Base-by-base conservation (phyloP, 1,139 yeast genomes). In the Candida tropicalis region DNA sequence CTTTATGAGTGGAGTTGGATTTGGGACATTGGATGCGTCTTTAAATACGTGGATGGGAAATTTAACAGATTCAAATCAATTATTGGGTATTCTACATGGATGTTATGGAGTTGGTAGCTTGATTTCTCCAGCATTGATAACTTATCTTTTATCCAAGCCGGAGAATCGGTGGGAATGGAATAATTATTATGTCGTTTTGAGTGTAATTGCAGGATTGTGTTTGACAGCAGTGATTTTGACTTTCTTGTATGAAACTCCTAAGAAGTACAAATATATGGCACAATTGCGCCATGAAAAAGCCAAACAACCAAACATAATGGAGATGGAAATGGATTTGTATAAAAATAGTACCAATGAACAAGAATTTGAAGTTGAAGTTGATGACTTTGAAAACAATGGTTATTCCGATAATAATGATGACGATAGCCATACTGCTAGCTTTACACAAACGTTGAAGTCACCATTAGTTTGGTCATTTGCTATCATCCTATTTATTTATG, bases 71-170 rank as follows among this genome's bases (percentile, higher is more conserved):
- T 75, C 82, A 32, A 84, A 84, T 58, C 86, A 82, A 55, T 58
- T 82, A 20, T 65, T 84, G 63, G 91, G 91, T 1, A 59, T 81
- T 0, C 58, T 84, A 51, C 93, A 84, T 63, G 86, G 88, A 0
- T 72, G 76, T 48, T 84, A 82, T 56, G 91, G 91, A 0, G 59
- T 82, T 5, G 89, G 90, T 0, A 80, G 87, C 39, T 77, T 84
- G 69, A 64, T 81, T 0, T 74, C 87, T 1, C 90, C 93, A 0
- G 76, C 82, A 4, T 49, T 79, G 20, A 75, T 80, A n/a, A 72
- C 84, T 0, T 55, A 62, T 41, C 67, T 78, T 34, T 53, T 73
- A 22, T 67, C 65, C 44, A 57, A 59, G 32, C 37, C 57, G 15
- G 12, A 62, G 47, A 45, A 65, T 55, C 74, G 75, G 1, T 72